Conservation (phyloP, 495 filamentous ascomycete genomes). For the Xylaria nigripes region DNA sequence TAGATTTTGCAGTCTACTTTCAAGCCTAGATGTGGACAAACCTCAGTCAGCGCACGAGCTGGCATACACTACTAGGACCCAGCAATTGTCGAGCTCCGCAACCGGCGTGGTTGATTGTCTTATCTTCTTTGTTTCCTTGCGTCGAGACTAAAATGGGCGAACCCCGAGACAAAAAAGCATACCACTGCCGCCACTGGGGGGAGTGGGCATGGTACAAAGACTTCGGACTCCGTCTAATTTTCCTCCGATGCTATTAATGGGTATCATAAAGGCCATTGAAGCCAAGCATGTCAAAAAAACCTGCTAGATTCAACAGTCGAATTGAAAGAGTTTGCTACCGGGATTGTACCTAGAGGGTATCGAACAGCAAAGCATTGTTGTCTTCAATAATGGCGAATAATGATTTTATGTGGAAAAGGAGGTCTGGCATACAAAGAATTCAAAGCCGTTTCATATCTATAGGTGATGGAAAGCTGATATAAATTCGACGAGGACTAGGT, state of each 20-base stretch:
- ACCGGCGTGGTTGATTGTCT: not conserved
- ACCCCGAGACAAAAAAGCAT: not conserved
- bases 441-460: too few relatives aligned
- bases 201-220: too few relatives aligned
- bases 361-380: not conserved
- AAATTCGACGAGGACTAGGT: not conserved
- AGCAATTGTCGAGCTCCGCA: not conserved
- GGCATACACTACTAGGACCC: too few relatives aligned
- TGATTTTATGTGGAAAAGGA: not conserved
- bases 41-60: too few relatives aligned
- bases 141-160: not conserved
- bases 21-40: not conserved
- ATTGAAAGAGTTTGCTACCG: too few relatives aligned
- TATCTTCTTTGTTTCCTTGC: not conserved
- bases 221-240: too few relatives aligned
- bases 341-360: not conserved
- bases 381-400: not conserved
- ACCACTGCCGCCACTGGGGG: too few relatives aligned
- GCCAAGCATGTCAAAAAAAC: too few relatives aligned
- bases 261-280: too few relatives aligned
- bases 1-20: not conserved
- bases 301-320: too few relatives aligned
- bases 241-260: too few relatives aligned
- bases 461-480: not conserved
- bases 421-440: too few relatives aligned